A percentile compares a stretch with the other conserved stretches of the same genome.
phyloP scores from a whole-genome alignment of 495 filamentous ascomycete genomes.

The Tuber microsphaerosporum region DNA sequence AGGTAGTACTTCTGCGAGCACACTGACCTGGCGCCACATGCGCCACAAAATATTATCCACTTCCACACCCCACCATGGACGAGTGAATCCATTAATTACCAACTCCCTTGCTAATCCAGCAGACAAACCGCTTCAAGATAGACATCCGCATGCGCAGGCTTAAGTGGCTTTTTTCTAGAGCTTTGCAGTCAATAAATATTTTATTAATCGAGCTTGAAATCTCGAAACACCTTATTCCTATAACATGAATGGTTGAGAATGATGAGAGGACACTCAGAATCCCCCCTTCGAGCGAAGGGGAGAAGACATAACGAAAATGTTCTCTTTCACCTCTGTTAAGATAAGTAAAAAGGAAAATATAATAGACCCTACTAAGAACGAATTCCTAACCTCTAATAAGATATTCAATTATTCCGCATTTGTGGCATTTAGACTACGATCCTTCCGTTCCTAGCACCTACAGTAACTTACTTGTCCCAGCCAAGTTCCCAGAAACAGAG shows the following conservation, averaged over 20 bases:
- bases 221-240: background rate
- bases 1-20: no score
- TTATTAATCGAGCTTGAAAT: background rate
- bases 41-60: background rate
- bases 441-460: background rate
- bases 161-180: background rate
- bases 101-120: background rate
- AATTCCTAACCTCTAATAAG: background rate
- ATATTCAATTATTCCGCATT: background rate
- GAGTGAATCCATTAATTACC: background rate
- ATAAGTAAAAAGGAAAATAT: background rate
- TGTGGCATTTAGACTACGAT: background rate
- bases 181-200: background rate
- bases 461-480: background rate
- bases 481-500: background rate
- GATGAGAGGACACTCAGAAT: background rate
- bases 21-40: no score
- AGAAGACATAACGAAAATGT: background rate
- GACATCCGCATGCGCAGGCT: background rate
- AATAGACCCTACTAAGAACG: background rate
- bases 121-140: background rate
- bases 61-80: no score
- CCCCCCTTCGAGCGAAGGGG: background rate
- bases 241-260: no score
- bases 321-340: background rate